Evolutionary conservation across 2,329 filamentous ascomycete species (phyloP).

Genomic region (Penicillium vulpinum): DNA sequence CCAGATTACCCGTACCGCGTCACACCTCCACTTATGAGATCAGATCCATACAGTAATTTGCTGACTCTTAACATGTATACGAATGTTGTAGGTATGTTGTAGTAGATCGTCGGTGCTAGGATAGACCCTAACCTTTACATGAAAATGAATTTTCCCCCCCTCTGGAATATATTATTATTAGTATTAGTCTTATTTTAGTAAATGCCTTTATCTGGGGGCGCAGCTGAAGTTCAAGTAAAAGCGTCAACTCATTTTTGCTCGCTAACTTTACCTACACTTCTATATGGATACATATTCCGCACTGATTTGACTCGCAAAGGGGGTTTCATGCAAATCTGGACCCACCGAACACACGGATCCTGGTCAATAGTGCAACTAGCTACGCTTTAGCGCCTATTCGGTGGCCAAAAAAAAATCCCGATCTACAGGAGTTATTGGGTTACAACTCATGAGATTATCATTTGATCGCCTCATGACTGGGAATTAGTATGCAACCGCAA

Average conservation of each 20-base stretch:
- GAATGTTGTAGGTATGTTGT: background rate
- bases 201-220: background rate
- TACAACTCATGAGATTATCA: background rate
- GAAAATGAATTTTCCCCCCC: too few relatives aligned
- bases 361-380: conserved; percentile 21
- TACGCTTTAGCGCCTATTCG: conserved; percentile 16
- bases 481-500: background rate
- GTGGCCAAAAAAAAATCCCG: background rate
- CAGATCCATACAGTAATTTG: background rate
- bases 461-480: background rate
- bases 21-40: background rate
- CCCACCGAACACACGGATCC: background rate
- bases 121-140: background rate
- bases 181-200: too few relatives aligned
- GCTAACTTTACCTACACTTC: background rate
- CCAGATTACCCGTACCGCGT: background rate
- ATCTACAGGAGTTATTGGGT: background rate
- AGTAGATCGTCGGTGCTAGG: too few relatives aligned
- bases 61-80: background rate
- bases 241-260: background rate
- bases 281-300: background rate
- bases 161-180: background rate
- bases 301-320: background rate
- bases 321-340: conserved; percentile 4
- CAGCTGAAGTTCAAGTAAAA: background rate